Percentiles rank a stretch among this genome's conserved stretches.
Conservation (phyloP, 2,329 filamentous ascomycete species). For the Amauroascus niger region DNA sequence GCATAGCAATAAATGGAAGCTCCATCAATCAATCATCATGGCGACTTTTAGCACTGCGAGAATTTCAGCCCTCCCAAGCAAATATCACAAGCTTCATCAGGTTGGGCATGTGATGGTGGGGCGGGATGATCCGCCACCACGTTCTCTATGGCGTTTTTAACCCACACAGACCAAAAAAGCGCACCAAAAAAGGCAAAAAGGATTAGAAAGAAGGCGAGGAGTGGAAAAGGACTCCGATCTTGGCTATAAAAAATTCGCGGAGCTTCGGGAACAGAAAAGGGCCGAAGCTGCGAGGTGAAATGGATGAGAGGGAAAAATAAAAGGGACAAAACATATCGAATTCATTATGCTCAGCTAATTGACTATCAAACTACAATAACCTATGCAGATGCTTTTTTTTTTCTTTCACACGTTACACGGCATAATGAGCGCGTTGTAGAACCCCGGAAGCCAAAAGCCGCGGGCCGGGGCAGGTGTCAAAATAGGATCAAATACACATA, state of each 20-base stretch:
- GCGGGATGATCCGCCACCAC: background rate
- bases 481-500: no score
- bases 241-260: background rate
- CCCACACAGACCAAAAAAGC: background rate
- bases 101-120: constrained; percentile 3
- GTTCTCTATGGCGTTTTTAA: background rate
- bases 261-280: background rate
- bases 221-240: background rate
- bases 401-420: background rate
- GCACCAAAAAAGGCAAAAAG: background rate
- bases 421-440: background rate
- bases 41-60: background rate
- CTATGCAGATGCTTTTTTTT: background rate
- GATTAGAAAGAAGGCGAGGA: no score
- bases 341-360: no score
- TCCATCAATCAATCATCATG: no score
- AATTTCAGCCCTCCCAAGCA: background rate
- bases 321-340: no score
- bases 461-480: background rate
- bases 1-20: no score
- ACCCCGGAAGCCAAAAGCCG: background rate
- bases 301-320: no score
- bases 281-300: no score
- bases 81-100: background rate
- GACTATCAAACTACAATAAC: no score